Base-by-base conservation (phyloP, 495 filamentous ascomycete genomes). In the Annulohypoxylon maeteangense region DNA sequence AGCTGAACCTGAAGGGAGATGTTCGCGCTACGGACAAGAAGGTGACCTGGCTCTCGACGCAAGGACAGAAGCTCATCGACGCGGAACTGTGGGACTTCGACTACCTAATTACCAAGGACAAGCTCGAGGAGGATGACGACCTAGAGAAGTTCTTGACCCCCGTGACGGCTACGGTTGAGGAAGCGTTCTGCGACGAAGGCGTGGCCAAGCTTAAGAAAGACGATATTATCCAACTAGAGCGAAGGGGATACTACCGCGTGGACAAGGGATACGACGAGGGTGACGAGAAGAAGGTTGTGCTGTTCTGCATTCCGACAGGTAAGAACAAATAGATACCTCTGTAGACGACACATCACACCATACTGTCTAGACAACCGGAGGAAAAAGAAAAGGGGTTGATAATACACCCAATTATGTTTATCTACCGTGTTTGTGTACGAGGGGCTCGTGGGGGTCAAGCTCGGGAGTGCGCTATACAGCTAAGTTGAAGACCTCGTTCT, bases 11-110 rank as follows among this genome's bases (percentile, higher is more conserved):
- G 29, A 84, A 91, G 75, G 94, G 94, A 60, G 94, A 97, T 76
- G 89, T 97, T 78, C 95, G 94, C 84, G 88, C 89, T 78, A 97
- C 94, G n/a, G 89, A 93, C 76, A 97, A 97, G 87, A 97, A 97
- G 84, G 86, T 97, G 27, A 97, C 94, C 2, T 97, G 94, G 94
- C 84, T 97, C 36, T 89, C 92, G 0, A 84, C 83, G 3, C 86
- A 93, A 50, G 87, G 86, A 42, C 92, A 95, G 81, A 87, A 90
- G 20, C 83, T 95, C 7, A 86, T 97, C 31, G 88, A 91, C 0
- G 90, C 95, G 20, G 92, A 97, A 78, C 84, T 97, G 4, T 92
- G 93, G 71, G 93, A 97, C 67, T 98, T 97, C 75, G 94, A 97
- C 78, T 91, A 93, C 79, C 86, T 98, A 42, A 90, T 97, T 70